These are phyloP conservation scores for Alloascoidea africana DNA, from an alignment of 805 yeast species.

Conservation along the genomic window DNA sequence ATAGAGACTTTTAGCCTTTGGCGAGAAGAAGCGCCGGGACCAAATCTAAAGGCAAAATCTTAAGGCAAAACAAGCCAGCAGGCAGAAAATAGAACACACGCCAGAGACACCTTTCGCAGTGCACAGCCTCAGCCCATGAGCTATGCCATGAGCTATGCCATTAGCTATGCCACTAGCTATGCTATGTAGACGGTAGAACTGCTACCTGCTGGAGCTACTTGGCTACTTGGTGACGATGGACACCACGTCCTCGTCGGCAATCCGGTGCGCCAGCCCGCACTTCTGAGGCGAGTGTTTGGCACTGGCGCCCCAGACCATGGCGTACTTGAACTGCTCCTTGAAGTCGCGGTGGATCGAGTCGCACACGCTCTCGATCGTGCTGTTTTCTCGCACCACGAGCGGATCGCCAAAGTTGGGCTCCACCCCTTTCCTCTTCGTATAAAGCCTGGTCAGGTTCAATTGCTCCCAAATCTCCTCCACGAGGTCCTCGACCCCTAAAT, in stretches of 20 bases:
- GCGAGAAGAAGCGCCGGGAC: too few species aligned
- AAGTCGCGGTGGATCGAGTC: slow-evolving; percentile 86
- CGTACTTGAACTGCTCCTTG: slow-evolving; percentile 84
- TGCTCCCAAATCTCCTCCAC: slow-evolving; percentile 91
- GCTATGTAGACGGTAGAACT: too few species aligned
- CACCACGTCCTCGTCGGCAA: slow-evolving; percentile 90
- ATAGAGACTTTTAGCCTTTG: too few species aligned
- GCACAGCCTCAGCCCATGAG: too few species aligned
- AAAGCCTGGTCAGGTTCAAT: slow-evolving; percentile 62
- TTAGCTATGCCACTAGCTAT: too few species aligned
- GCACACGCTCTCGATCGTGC: slow-evolving; percentile 77
- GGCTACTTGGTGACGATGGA: slow-evolving; percentile 69
- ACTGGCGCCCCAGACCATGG: slow-evolving; percentile 91
- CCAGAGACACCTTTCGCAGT: too few species aligned
- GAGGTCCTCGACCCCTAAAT: slow-evolving; percentile 74
- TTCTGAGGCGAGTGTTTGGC: slow-evolving; percentile 95
- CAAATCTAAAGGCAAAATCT: too few species aligned
- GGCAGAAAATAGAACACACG: too few species aligned
- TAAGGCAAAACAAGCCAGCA: too few species aligned
- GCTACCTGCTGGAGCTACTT: too few species aligned
- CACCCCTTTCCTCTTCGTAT: slow-evolving; percentile 78
- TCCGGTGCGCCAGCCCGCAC: slow-evolving; percentile 74
- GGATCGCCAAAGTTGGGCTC: slow-evolving; percentile 79
- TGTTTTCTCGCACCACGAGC: slow-evolving; percentile 69
- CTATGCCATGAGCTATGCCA: too few species aligned